These are phyloP conservation scores for Salvia rosmarinus DNA, from an alignment of 257 asterid genomes.

Conservation along the genomic window DNA sequence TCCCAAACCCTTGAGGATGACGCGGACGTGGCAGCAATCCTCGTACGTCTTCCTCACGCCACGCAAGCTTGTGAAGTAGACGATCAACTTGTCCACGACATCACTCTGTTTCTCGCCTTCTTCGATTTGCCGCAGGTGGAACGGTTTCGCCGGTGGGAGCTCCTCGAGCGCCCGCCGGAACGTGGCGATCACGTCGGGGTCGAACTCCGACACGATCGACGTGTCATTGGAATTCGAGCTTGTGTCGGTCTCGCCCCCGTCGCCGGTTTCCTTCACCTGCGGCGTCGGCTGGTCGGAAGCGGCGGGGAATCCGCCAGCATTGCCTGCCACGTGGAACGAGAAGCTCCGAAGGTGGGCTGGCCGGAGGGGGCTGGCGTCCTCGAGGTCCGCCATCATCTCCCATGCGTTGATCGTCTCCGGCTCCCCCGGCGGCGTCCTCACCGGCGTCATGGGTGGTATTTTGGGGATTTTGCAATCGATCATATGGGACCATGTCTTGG, in stretches of 20 bases:
- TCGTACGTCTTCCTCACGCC: constrained; percentile 94
- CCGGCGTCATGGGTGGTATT: constrained; percentile 62
- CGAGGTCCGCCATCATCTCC: constrained; percentile 94
- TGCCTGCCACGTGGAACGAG: constrained; percentile 54
- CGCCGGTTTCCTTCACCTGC: constrained; percentile 37
- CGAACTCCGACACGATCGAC: constrained; percentile 65
- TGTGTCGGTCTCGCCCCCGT: constrained; percentile 46
- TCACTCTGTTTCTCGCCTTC: constrained; percentile 27
- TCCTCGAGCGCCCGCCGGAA: constrained; percentile 75
- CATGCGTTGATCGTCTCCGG: constrained; percentile 85
- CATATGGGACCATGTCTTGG: constrained; percentile 81
- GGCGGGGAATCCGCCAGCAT: constrained; percentile 20
- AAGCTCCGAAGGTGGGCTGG: constrained; percentile 65
- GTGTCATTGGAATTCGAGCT: constrained; percentile 60
- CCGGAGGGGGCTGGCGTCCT: constrained; percentile 62
- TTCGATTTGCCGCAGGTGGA: constrained; percentile 50
- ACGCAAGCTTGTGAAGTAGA: constrained; percentile 84
- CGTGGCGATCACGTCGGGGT: constrained; percentile 71
- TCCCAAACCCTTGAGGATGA: constrained; percentile 67
- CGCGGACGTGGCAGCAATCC: constrained; percentile 87
- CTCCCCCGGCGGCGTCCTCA: constrained; percentile 78
- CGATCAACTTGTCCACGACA: constrained; percentile 52
- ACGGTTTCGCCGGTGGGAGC: constrained; percentile 80
- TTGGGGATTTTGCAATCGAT: constrained; percentile 76
- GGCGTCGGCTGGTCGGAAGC: constrained; percentile 58